Evolutionary conservation across 495 filamentous ascomycete species (phyloP).

Genomic region (Trichoderma virens): DNA sequence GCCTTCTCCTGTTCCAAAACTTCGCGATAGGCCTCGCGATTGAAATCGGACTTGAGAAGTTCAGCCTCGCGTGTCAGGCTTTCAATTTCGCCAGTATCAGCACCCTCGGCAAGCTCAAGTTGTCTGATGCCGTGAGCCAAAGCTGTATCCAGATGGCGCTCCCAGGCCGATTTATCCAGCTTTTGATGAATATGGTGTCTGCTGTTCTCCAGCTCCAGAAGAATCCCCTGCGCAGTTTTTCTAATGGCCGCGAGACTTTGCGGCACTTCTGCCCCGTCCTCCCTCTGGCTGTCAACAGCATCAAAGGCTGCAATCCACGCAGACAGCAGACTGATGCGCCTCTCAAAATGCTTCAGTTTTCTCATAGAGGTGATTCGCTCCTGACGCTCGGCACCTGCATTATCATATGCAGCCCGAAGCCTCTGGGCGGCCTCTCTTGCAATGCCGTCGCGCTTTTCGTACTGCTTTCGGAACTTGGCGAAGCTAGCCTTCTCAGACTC

Average conservation of each 20-base stretch:
- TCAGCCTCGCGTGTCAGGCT: slow-evolving; percentile 76
- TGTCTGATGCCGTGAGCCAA: slow-evolving; percentile 77
- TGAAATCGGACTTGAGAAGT: slow-evolving; percentile 71
- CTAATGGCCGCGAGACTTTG: slow-evolving; percentile 65
- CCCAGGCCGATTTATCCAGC: slow-evolving; percentile 74
- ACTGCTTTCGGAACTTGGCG: slow-evolving; percentile 80
- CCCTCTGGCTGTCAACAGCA: slow-evolving; percentile 61
- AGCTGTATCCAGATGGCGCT: slow-evolving; percentile 74
- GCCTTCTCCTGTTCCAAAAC: slow-evolving; percentile 77
- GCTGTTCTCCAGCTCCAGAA: slow-evolving; percentile 80
- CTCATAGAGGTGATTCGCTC: slow-evolving; percentile 76
- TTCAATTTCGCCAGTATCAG: slow-evolving; percentile 62
- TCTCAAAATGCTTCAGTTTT: slow-evolving; percentile 73
- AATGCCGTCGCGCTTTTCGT: slow-evolving; percentile 69
- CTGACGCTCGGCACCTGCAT: slow-evolving; percentile 67
- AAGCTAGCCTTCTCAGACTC: slow-evolving; percentile 82
- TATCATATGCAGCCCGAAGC: slow-evolving; percentile 76
- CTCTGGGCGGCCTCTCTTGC: slow-evolving; percentile 75
- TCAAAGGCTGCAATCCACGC: slow-evolving; percentile 95
- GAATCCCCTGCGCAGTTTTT: slow-evolving; percentile 78
- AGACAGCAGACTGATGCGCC: slow-evolving; percentile 73
- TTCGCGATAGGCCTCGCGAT: slow-evolving; percentile 68
- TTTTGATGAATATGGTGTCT: slow-evolving; percentile 83
- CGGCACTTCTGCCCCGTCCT: slow-evolving; percentile 58
- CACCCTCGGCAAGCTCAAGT: slow-evolving; percentile 63